These are phyloP conservation scores for Aspergillus alliaceus DNA, from an alignment of 2,329 filamentous ascomycete species.

Conservation along the genomic window DNA sequence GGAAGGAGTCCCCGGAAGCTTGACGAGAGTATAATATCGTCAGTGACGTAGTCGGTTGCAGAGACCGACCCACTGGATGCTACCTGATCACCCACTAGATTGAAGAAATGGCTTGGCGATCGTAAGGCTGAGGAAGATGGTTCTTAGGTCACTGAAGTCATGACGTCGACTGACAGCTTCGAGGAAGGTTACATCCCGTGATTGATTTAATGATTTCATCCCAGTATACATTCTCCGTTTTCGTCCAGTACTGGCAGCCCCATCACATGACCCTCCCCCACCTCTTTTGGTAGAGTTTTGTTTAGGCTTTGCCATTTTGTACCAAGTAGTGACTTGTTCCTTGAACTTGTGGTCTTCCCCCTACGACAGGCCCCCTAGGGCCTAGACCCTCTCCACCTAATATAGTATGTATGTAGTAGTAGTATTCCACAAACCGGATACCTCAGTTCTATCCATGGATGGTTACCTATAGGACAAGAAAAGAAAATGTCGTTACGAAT, in stretches of 20 bases:
- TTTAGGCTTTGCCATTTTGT: not conserved
- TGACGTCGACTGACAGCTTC: conserved; percentile 8
- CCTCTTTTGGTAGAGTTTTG: no score
- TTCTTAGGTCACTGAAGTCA: conserved; percentile 19
- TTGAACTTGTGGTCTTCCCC: no score
- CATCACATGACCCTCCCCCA: not conserved
- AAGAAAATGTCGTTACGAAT: no score
- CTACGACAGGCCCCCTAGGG: no score
- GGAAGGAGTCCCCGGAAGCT: conserved; percentile 25
- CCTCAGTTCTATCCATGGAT: no score
- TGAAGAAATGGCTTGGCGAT: not conserved
- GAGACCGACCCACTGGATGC: conserved; percentile 21
- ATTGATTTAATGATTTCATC: not conserved
- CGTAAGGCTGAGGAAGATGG: not conserved
- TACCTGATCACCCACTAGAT: conserved; percentile 7
- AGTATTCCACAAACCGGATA: no score
- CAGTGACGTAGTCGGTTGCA: conserved; percentile 35
- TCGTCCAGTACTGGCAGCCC: not conserved
- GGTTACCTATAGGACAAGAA: no score
- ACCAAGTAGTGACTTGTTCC: no score
- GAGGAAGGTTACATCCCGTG: conserved; percentile 4
- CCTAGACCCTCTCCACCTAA: not conserved
- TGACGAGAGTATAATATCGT: conserved; percentile 13
- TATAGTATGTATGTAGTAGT: not conserved
- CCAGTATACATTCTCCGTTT: conserved; percentile 4